Conservation (phyloP, 441 rosid genomes). For the Pelargonium hybrid region DNA sequence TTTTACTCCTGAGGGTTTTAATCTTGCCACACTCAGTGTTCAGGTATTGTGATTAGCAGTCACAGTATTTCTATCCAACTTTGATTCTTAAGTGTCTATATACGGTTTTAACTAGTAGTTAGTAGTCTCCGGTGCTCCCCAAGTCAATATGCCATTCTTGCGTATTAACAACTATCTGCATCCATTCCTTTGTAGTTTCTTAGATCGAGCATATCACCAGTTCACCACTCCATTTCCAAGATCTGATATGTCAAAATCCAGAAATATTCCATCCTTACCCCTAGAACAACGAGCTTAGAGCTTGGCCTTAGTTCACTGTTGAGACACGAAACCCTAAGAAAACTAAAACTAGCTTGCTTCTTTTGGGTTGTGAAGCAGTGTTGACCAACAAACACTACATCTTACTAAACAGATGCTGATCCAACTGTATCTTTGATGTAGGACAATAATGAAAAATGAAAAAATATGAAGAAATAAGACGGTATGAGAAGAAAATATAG, state of each 20-base stretch:
- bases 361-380: too few species aligned
- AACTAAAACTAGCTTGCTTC: too few species aligned
- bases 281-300: too few species aligned
- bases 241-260: not conserved
- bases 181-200: not conserved
- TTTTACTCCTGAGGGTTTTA: constrained; percentile 92
- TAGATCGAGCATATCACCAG: not conserved
- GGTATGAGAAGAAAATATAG: too few species aligned
- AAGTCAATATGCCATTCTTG: not conserved
- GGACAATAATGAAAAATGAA: too few species aligned
- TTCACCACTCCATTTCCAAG: not conserved
- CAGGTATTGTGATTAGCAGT: constrained; percentile 35
- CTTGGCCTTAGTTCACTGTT: too few species aligned
- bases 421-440: too few species aligned
- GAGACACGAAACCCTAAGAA: too few species aligned
- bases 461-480: too few species aligned
- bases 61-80: not conserved
- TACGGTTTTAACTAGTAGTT: not conserved
- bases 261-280: not conserved
- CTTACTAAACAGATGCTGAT: too few species aligned
- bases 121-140: not conserved
- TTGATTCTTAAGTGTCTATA: not conserved
- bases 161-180: not conserved
- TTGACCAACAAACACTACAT: too few species aligned
- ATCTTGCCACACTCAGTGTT: constrained; percentile 67